Conservation (phyloP, 805 yeast genomes). For the Metschnikowia lunata region DNA sequence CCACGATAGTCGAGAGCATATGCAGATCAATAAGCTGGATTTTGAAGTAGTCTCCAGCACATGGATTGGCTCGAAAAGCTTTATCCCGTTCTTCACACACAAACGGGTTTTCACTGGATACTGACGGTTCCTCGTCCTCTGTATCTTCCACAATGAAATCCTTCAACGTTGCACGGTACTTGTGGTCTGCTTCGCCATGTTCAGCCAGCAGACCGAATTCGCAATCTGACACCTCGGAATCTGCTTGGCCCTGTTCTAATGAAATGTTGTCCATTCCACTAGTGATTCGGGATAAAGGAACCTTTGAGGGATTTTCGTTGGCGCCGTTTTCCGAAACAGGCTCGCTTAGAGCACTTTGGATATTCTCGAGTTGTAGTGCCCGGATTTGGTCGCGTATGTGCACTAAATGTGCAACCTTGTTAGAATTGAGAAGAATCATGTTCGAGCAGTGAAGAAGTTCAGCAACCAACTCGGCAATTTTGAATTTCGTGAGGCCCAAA, state of each 20-base stretch:
- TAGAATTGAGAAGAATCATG: constrained; percentile 85
- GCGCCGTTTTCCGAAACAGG: constrained; percentile 12
- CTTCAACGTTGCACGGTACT: constrained; percentile 18
- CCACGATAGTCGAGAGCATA: constrained; percentile 62
- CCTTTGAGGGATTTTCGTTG: background rate
- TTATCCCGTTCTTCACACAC: constrained; percentile 34
- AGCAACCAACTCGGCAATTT: constrained; percentile 87
- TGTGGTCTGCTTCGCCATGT: constrained; percentile 17
- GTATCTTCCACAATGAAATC: constrained; percentile 30
- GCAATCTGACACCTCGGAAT: constrained; percentile 21
- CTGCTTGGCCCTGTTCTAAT: constrained; percentile 16
- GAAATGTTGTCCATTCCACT: constrained; percentile 35
- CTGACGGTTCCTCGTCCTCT: constrained; percentile 43
- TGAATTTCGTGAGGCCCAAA: constrained; percentile 86
- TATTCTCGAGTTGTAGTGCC: constrained; percentile 34
- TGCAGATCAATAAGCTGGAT: constrained; percentile 73
- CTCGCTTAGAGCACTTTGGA: constrained; percentile 39
- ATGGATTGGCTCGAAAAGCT: constrained; percentile 48
- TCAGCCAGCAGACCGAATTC: background rate
- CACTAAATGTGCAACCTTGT: constrained; percentile 63
- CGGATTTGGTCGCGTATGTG: constrained; percentile 67
- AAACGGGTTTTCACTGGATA: constrained; percentile 41
- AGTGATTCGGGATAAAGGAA: constrained; percentile 28
- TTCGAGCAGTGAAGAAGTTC: constrained; percentile 96
- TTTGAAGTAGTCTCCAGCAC: constrained; percentile 84